Base-by-base conservation (phyloP, 2,329 filamentous ascomycete genomes). In the Colletotrichum tropicale region DNA sequence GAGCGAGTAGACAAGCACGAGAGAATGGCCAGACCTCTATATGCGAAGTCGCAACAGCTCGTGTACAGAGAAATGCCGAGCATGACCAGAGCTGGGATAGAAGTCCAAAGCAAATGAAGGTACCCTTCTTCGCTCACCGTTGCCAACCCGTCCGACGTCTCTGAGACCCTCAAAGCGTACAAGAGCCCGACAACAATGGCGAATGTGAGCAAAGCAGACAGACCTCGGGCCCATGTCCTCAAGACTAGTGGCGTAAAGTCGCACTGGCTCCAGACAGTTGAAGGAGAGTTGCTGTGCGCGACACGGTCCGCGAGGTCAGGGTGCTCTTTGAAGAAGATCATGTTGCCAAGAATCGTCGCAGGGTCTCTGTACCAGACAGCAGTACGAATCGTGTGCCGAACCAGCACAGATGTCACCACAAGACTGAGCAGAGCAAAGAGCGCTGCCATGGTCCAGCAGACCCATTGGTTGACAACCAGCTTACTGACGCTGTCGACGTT, bases 251-350 rank as follows among this genome's bases (percentile, higher is more conserved):
- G 64, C 1, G 43, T 66, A 10, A 34, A 55, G 5, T 16, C 26
- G 9, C 38, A 66, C 1, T 26, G 9, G 16, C n/a, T 24, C 64
- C 64, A 66, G 26, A 32, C 18, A 0, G 26, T 24, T 21, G 43
- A 5, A 1, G 8, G 18, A 16, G 38, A 34, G 10, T 0, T 48
- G 0, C 8, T 4, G 2, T 21, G 10, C 0, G 43, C 12, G 5
- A 55, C n/a, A 1, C 18, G 28, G 4, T 28, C 24, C 2, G n/a
- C 9, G 6, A 55, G n/a, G 4, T 13, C 26, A 5, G 43, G 18
- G 8, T 56, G 26, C 10, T 68, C 30, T n/a, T 55, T 30, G 8
- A 68, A 55, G 21, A 58, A 58, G 2, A 68, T 55, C 30, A 68
- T 56, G 21, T 21, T 38, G n/a, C 66, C 66, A 4, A 68, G 66